phyloP scores from a whole-genome alignment of 345 rosid genomes.

The Hevea brasiliensis region DNA sequence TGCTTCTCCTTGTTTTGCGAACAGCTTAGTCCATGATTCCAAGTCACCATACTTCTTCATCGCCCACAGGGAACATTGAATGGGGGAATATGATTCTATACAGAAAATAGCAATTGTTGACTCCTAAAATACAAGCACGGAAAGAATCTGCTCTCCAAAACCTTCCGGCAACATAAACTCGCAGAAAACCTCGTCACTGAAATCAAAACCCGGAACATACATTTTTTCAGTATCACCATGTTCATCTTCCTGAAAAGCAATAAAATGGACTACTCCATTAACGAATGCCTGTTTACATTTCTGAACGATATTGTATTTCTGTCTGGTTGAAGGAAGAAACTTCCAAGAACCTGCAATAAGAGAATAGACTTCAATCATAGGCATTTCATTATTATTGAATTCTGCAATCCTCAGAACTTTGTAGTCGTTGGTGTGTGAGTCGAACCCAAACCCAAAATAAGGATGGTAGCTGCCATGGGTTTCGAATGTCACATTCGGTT shows the following conservation, averaged over 20 bases:
- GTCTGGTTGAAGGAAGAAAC: not conserved
- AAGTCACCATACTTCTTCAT: too few relatives aligned
- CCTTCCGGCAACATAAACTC: too few relatives aligned
- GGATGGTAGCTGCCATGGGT: too few relatives aligned
- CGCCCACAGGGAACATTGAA: too few relatives aligned
- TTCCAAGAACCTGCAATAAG: not conserved
- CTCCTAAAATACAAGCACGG: not conserved
- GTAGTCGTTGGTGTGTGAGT: not conserved
- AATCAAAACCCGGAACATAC: not conserved
- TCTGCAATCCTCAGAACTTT: not conserved
- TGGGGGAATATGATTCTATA: too few relatives aligned
- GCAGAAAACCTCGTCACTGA: not conserved
- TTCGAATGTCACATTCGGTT: too few relatives aligned
- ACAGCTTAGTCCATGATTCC: too few relatives aligned
- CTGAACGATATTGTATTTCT: not conserved
- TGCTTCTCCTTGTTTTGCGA: too few relatives aligned
- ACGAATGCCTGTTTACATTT: not conserved
- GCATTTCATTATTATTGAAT: not conserved
- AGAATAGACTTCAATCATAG: not conserved
- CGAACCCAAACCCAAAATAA: not conserved
- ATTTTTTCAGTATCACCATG: too few relatives aligned
- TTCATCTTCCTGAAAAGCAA: not conserved
- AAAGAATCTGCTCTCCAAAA: too few relatives aligned
- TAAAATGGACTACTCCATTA: not conserved
- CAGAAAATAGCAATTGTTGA: not conserved